Percentiles rank a stretch among this genome's conserved stretches.
These are phyloP conservation scores for Globisporangium iwayamae DNA, from an alignment of 352 stramenopile genomes.

Conservation along the genomic window DNA sequence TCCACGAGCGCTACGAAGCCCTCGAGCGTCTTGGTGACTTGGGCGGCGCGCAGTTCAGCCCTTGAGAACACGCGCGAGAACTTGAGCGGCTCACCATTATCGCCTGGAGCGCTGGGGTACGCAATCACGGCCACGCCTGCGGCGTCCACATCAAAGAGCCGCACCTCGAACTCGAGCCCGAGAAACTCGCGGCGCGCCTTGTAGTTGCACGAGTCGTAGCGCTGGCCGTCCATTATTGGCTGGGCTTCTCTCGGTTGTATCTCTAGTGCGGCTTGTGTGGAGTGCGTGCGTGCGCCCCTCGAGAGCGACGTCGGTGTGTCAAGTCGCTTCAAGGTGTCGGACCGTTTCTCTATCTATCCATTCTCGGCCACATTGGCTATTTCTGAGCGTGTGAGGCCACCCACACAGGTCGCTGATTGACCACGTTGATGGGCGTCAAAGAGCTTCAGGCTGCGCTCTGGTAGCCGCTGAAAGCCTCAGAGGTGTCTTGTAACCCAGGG, in stretches of 20 bases:
- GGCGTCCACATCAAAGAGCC: slow-evolving; percentile 70
- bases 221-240: slow-evolving; percentile 3
- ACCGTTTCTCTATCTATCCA: not conserved
- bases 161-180: slow-evolving; percentile 62
- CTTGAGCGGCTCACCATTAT: slow-evolving; percentile 37
- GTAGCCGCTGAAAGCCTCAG: not conserved
- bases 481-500: not conserved
- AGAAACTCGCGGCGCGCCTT: slow-evolving; percentile 59
- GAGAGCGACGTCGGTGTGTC: too few relatives aligned
- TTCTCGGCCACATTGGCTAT: not conserved
- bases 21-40: slow-evolving; percentile 53
- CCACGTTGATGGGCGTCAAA: not conserved
- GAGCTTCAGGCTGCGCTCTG: not conserved
- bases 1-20: slow-evolving; percentile 61
- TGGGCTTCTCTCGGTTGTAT: not conserved
- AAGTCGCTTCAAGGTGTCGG: not conserved
- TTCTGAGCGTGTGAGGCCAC: not conserved
- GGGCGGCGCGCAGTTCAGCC: slow-evolving; percentile 38
- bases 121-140: slow-evolving; percentile 57
- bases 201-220: slow-evolving; percentile 56
- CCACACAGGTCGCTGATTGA: not conserved
- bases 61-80: slow-evolving; percentile 66
- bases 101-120: slow-evolving; percentile 26
- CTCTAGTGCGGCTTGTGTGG: slow-evolving; percentile 7
- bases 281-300: not conserved